These are phyloP conservation scores for Ocimum tenuiflorum DNA, from an alignment of 257 asterid genomes.

Conservation along the genomic window DNA sequence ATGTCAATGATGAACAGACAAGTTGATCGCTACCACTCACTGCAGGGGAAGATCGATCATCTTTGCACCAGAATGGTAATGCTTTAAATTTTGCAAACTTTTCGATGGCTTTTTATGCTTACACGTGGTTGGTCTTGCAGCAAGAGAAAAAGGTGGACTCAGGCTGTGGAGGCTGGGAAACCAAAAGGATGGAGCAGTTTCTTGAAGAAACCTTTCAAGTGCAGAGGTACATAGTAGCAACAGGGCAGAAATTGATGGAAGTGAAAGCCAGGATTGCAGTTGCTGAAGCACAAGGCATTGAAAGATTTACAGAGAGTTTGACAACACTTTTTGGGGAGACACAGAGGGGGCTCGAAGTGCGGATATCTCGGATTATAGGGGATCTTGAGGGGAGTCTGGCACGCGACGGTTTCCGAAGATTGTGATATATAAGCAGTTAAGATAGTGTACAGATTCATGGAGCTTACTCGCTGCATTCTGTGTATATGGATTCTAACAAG, in stretches of 20 bases:
- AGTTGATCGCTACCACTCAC: conserved; percentile 68
- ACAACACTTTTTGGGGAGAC: conserved; percentile 55
- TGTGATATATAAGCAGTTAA: too few relatives aligned
- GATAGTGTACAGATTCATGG: too few relatives aligned
- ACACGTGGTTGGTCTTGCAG: conserved; percentile 28
- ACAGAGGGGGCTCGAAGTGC: conserved; percentile 76
- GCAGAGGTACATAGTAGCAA: conserved; percentile 80
- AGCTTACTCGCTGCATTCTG: too few relatives aligned
- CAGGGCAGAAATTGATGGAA: conserved; percentile 77
- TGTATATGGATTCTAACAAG: too few relatives aligned
- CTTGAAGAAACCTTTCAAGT: conserved; percentile 91
- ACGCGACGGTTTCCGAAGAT: too few relatives aligned
- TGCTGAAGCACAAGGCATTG: conserved; percentile 41
- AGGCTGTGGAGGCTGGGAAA: conserved; percentile 48
- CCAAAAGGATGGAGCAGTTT: conserved; percentile 58
- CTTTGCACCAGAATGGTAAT: conserved; percentile 85
- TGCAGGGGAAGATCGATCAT: conserved; percentile 70
- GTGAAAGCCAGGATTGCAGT: conserved; percentile 28
- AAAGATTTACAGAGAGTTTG: conserved; percentile 50
- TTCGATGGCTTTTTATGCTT: too few relatives aligned
- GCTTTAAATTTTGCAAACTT: too few relatives aligned
- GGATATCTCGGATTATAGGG: conserved; percentile 75
- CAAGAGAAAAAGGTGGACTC: conserved; percentile 41
- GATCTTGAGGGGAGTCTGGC: too few relatives aligned
- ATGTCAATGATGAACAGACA: conserved; percentile 62